Conservation (phyloP, 768 basidiomycete species). For the Trametes elegans region DNA sequence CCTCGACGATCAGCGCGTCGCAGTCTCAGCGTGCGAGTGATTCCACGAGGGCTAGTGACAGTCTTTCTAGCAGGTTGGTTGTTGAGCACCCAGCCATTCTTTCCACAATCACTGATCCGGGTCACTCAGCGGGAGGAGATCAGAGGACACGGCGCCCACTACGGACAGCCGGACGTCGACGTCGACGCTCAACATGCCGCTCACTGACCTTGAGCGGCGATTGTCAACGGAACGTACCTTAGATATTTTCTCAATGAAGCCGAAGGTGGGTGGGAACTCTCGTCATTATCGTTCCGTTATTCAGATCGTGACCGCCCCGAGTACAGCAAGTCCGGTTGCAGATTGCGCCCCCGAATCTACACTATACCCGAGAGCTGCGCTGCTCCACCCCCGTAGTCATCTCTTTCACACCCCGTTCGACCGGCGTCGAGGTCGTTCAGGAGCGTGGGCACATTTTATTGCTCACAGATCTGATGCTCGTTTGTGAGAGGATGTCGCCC, state of each 20-base stretch:
- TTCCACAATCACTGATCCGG: not conserved
- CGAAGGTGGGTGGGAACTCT: slow-evolving; percentile 59
- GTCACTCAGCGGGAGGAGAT: slow-evolving; percentile 50
- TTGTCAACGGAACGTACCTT: slow-evolving; percentile 76
- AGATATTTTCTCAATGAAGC: slow-evolving; percentile 95
- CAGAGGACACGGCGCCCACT: slow-evolving; percentile 56
- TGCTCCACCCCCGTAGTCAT: slow-evolving; percentile 70
- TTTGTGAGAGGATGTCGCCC: slow-evolving; percentile 81
- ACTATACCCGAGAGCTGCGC: slow-evolving; percentile 76
- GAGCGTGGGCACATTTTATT: slow-evolving; percentile 80
- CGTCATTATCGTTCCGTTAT: slow-evolving; percentile 1
- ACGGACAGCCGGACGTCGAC: slow-evolving; percentile 52
- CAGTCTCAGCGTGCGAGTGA: slow-evolving; percentile 25
- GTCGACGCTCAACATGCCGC: slow-evolving; percentile 51
- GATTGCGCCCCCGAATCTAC: slow-evolving; percentile 76
- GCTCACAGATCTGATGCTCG: slow-evolving; percentile 87
- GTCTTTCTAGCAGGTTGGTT: slow-evolving; percentile 58
- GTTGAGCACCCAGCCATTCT: too few species aligned
- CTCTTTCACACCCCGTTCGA: slow-evolving; percentile 72
- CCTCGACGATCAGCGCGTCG: slow-evolving; percentile 9
- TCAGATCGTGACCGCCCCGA: slow-evolving; percentile 2
- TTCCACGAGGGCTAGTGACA: slow-evolving; percentile 32
- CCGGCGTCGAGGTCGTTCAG: slow-evolving; percentile 74
- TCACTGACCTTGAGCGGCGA: slow-evolving; percentile 78
- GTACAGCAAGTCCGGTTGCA: slow-evolving; percentile 83